Evolutionary conservation across 306 rosid species (phyloP), one percentile per base, ranked within the genome.

Genomic region (Delonix regia): DNA sequence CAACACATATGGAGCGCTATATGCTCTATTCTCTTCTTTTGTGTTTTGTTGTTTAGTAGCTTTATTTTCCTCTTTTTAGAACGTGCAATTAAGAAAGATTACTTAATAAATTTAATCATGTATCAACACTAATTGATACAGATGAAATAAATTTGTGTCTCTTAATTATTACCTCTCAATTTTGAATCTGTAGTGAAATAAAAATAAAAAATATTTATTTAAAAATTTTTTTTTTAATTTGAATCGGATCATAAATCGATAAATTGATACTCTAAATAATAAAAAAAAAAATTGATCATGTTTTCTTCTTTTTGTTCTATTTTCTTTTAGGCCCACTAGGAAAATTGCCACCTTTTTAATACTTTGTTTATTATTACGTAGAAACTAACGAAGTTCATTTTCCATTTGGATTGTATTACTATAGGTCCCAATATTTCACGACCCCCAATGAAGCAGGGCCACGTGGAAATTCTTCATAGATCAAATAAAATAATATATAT

Each of bases 61-160:
- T 49, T 72, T 66, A 65, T 71, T 59, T 75, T 78, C 60, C 11
- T 19, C 73, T n/a, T 73, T 70, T 78, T 45, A 56, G 38, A 78
- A 45, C 44, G 33, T 61, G 55, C 13, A 22, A 30, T 41, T 53
- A 30, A 44, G 4, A 25, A 65, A 41, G 27, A 22, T 51, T 74
- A 24, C 60, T 24, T 60, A 19, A n/a, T n/a, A n/a, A n/a, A n/a
- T n/a, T n/a, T n/a, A n/a, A n/a, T n/a, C n/a, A n/a, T n/a, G n/a
- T n/a, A n/a, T n/a, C n/a, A n/a, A n/a, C n/a, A n/a, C n/a, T n/a
- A n/a, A n/a, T n/a, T n/a, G n/a, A n/a, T n/a, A n/a, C n/a, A n/a
- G n/a, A n/a, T n/a, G n/a, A n/a, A n/a, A n/a, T n/a, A n/a, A n/a
- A n/a, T n/a, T n/a, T n/a, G n/a, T n/a, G n/a, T n/a, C n/a, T n/a